Evolutionary conservation across 805 yeast species (phyloP).

Genomic region (Blastobotrys terrestris): DNA sequence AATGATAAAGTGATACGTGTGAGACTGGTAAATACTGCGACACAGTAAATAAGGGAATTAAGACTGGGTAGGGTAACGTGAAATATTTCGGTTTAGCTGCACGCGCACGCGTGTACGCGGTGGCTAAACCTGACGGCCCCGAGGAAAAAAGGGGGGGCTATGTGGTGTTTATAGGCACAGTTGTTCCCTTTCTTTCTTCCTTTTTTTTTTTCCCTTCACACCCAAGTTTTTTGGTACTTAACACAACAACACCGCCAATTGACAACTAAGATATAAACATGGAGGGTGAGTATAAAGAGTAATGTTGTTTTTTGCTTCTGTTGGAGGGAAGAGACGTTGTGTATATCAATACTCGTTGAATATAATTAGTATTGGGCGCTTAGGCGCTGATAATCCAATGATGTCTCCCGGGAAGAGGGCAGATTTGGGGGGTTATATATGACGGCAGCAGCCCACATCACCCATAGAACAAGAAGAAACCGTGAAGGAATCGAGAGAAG

Average conservation of each 20-base stretch:
- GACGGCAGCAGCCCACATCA: neutral
- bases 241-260: conserved; percentile 1
- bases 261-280: conserved; percentile 1
- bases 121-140: neutral
- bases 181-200: neutral
- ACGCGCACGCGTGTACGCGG: neutral
- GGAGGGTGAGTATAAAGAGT: conserved; percentile 4
- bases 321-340: neutral
- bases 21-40: neutral
- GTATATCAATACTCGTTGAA: neutral
- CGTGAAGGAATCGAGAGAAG: no score
- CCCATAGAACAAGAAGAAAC: no score
- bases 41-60: neutral
- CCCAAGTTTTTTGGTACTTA: neutral
- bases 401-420: neutral
- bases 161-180: neutral
- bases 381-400: neutral
- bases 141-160: neutral
- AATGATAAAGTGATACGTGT: neutral
- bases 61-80: neutral
- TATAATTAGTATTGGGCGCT: neutral
- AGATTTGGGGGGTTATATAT: neutral
- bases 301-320: neutral
- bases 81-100: neutral
- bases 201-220: conserved; percentile 1